Conservation (phyloP, 768 basidiomycete genomes). For the Boletus coccyginus region DNA sequence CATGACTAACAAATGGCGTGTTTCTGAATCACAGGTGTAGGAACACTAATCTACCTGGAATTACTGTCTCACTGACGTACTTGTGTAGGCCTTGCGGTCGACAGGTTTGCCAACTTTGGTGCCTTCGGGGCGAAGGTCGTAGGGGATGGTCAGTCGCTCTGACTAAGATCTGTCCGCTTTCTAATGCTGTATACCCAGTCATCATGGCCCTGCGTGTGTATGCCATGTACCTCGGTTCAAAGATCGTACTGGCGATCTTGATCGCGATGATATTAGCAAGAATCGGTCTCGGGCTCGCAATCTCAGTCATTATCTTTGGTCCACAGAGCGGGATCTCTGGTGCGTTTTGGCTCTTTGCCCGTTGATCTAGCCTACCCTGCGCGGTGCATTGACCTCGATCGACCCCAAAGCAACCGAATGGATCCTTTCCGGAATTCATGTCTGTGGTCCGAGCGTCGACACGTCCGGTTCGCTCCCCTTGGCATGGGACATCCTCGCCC, state of each 20-base stretch:
- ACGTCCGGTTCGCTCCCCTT: constrained; percentile 2
- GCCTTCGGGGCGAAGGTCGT: constrained; percentile 7
- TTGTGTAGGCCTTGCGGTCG: constrained; percentile 6
- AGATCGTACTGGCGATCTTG: constrained; percentile 5
- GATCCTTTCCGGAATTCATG: constrained; percentile 13
- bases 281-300: constrained; percentile 7
- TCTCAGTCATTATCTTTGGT: constrained; percentile 9
- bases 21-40: constrained; percentile 8
- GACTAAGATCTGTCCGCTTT: not conserved
- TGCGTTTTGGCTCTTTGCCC: not conserved
- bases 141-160: constrained; percentile 7
- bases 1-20: not conserved
- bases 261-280: constrained; percentile 1
- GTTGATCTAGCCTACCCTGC: no score
- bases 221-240: constrained; percentile 20
- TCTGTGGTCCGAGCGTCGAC: constrained; percentile 11
- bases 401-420: no score
- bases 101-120: constrained; percentile 14
- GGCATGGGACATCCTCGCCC: constrained; percentile 15
- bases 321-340: constrained; percentile 18
- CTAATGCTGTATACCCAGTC: not conserved
- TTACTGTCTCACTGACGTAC: not conserved
- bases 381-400: not conserved
- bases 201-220: constrained; percentile 21
- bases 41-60: not conserved